A percentile compares a stretch with the other conserved stretches of the same genome.
phyloP scores from a whole-genome alignment of 202 grass and related monocot species.

The Cymbopogon flexuosus region DNA sequence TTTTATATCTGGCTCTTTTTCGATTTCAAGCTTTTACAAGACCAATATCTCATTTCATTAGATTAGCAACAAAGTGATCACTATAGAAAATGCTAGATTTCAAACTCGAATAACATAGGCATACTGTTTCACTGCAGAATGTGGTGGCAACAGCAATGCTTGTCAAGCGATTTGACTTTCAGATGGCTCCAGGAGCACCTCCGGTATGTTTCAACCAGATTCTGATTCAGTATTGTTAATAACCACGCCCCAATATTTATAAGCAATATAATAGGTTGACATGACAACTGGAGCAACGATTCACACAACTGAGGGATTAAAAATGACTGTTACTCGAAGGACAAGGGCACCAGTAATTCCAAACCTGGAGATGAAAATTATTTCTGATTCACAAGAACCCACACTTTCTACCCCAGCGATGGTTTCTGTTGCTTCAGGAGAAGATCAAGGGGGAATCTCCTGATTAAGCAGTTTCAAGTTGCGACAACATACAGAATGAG shows the following conservation, averaged over 20 bases:
- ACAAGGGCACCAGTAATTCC: conserved; percentile 61
- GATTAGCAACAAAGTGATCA: background rate
- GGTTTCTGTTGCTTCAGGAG: conserved; percentile 41
- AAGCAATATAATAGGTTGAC: conserved; percentile 54
- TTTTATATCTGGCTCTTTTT: background rate
- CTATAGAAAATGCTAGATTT: conserved; percentile 7
- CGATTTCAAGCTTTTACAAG: background rate
- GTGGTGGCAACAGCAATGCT: conserved; percentile 93
- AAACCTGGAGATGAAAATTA: conserved; percentile 62
- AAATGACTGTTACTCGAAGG: conserved; percentile 80
- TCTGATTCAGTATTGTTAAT: background rate
- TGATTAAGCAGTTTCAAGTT: conserved; percentile 34
- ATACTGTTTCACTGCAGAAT: conserved; percentile 42
- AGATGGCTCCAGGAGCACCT: conserved; percentile 75
- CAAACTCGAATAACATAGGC: conserved; percentile 1
- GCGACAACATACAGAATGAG: conserved; percentile 5
- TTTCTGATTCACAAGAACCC: conserved; percentile 44
- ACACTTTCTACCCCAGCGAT: conserved; percentile 24
- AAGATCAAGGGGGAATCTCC: conserved; percentile 58
- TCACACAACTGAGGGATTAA: conserved; percentile 81
- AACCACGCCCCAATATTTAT: background rate
- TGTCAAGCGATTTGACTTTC: conserved; percentile 87
- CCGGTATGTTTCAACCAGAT: conserved; percentile 52
- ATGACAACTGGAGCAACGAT: conserved; percentile 97
- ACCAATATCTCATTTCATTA: background rate